Base-by-base conservation (phyloP, 176 grass and related monocot genomes). In the Oryza meyeriana region DNA sequence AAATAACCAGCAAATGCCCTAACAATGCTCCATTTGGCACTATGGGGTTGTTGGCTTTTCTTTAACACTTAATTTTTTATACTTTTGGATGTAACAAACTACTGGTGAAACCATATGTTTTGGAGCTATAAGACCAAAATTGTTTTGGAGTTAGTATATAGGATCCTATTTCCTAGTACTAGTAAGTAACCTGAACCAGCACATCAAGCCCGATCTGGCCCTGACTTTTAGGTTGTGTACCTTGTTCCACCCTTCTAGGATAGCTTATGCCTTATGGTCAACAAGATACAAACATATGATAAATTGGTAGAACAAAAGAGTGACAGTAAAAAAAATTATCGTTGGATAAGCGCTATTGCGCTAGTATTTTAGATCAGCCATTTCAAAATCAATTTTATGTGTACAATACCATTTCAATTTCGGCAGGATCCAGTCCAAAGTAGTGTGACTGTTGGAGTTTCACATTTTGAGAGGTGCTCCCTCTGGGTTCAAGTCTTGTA, bases 401-500 rank as follows among this genome's bases (percentile, higher is more conserved):
- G 48, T 29, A 42, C 69, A 61, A 61, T 36, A 14, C 45, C 12
- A 74, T 74, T n/a, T 30, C 13, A 36, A 59, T 61, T 44, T 79
- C 24, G 78, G 36, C 87, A 99, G 96, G 96, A 99, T 91, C 96
- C 96, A 6, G 83, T 95, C 40, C 92, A 90, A 73, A 95, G 96
- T 87, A 99, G 93, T 83, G 93, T 99, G 26, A 99, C 96, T 66
- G 85, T 94, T 40, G 96, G 96, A 69, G 96, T 99, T 78, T 99
- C 96, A 81, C 96, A 99, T 85, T 99, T 99, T 73, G 96, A 99
- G 91, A 93, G 93, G 85, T 95, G 93, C 63, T 88, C 91, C 20
- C 80, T 99, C 68, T 99, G 96, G 93, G 96, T 99, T 84, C 91
- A 99, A 89, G 93, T 99, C 58, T 77, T 99, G 61, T 95, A 99